phyloP scores from a whole-genome alignment of 257 asterid genomes.

The Datura wrightii region DNA sequence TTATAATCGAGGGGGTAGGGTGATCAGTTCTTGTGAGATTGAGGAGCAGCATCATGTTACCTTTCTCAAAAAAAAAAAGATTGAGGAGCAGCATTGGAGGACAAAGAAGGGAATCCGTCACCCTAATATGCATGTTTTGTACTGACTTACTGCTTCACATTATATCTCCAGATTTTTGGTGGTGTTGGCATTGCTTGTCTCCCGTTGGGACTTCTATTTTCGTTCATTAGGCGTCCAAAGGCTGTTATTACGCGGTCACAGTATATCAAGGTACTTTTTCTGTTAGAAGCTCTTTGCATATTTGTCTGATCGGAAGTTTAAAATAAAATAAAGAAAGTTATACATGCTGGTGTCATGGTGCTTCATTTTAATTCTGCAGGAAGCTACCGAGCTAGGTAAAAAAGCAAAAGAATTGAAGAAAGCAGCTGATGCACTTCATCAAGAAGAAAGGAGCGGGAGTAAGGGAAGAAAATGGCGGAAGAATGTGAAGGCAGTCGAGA shows the following conservation, averaged over 20 bases:
- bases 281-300: slow-evolving; percentile 10
- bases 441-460: slow-evolving; percentile 88
- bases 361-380: slow-evolving; percentile 55
- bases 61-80: neutral
- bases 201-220: slow-evolving; percentile 90
- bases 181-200: slow-evolving; percentile 99
- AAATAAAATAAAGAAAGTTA: neutral
- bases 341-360: slow-evolving; percentile 28
- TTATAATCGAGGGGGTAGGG: slow-evolving; percentile 20
- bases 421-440: slow-evolving; percentile 96
- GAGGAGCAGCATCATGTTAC: neutral
- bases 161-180: slow-evolving; percentile 80
- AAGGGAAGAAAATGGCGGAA: slow-evolving; percentile 99
- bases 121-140: slow-evolving; percentile 27
- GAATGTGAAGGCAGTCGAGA: slow-evolving; percentile 93
- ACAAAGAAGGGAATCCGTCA: neutral
- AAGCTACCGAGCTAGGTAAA: slow-evolving; percentile 95
- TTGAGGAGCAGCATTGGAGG: slow-evolving; percentile 6
- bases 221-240: slow-evolving; percentile 97
- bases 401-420: slow-evolving; percentile 91
- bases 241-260: slow-evolving; percentile 99
- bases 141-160: slow-evolving; percentile 36
- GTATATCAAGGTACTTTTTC: slow-evolving; percentile 81
- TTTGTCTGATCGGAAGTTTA: neutral
- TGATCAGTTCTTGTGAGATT: slow-evolving; percentile 7